phyloP scores from a whole-genome alignment of 1,284 basidiomycete species.

The Papiliotrema laurentii region DNA sequence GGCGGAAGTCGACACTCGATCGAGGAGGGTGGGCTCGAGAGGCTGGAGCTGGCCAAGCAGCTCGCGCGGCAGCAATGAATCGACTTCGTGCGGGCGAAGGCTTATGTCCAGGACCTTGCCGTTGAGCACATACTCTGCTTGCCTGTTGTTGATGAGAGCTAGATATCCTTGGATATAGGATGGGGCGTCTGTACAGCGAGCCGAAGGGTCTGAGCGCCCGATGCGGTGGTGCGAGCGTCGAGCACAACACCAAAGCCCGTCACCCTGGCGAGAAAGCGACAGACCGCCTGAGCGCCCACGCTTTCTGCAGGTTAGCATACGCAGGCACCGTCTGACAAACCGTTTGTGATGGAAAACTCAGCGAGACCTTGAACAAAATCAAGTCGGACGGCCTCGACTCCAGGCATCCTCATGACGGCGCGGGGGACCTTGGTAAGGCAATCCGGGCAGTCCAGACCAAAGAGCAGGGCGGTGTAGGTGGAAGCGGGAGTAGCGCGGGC shows the following conservation, averaged over 20 bases:
- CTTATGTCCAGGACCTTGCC: not conserved
- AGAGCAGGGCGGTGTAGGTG: not conserved
- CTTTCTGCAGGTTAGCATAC: not conserved
- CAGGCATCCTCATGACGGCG: conserved; percentile 9
- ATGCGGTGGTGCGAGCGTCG: not conserved
- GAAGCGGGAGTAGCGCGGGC: no score
- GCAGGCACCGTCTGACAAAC: not conserved
- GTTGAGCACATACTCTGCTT: not conserved
- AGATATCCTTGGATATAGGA: not conserved
- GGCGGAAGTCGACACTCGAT: conserved; percentile 8
- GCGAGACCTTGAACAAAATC: conserved; percentile 16
- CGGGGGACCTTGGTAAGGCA: conserved; percentile 17
- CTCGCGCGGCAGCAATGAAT: not conserved
- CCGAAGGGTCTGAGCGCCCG: not conserved
- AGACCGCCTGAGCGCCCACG: not conserved
- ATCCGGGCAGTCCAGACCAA: conserved; percentile 27
- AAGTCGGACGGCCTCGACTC: conserved; percentile 7
- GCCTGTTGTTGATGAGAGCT: not conserved
- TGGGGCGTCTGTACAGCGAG: not conserved
- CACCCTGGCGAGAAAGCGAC: not conserved
- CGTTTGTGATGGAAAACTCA: conserved; percentile 3
- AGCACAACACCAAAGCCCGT: not conserved
- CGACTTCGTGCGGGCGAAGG: not conserved
- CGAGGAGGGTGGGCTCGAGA: conserved; percentile 3
- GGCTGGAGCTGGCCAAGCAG: conserved; percentile 1